Base-by-base conservation (phyloP, 2,329 filamentous ascomycete genomes). In the Ascocoryne sarcoides region DNA sequence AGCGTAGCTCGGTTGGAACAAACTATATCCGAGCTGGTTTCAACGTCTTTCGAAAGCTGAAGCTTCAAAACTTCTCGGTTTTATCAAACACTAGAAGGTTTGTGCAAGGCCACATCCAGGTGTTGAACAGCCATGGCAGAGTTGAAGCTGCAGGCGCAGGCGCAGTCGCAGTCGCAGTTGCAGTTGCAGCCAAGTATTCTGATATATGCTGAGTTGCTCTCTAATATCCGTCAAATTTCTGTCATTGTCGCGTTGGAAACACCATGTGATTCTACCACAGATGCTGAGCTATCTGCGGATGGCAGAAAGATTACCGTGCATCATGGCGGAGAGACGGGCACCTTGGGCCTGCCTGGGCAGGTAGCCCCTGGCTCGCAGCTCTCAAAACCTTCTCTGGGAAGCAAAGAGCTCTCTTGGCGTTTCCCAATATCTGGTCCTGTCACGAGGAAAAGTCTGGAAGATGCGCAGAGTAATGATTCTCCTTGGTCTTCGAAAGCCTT, bases 171-270 rank as follows among this genome's bases (percentile, higher is more conserved):
- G n/a, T n/a, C n/a, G n/a, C n/a, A n/a, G n/a, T n/a, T n/a, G n/a
- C n/a, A n/a, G n/a, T n/a, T n/a, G n/a, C n/a, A n/a, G n/a, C n/a
- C n/a, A n/a, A n/a, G n/a, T n/a, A 21, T 14, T 2, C 21, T 57
- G 33, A 65, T 82, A 16, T 82, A 83, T 54, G 77, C 78, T 4
- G 79, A 84, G 60, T 66, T 82, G 1, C 68, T 83, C 2, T 64
- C 70, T 19, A 80, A 82, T 44, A 79, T 84, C 48, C 68, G 72
- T 31, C 76, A 81, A 55, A 66, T 83, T 29, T 79, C 77, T 4
- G 61, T 82, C 16, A 71, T 68, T 37, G 73, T 68, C 5, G 66
- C 68, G 3, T 61, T 81, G 1, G 61, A 65, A 2, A 65, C 67
- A 20, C 52, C 54, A 30, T 53, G 53, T 37, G 42, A 53, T 42